Percentiles rank a stretch among this genome's conserved stretches.
These are phyloP conservation scores for Plasmodium ovale DNA, from an alignment of 169 alveolate genomes.

Conservation along the genomic window DNA sequence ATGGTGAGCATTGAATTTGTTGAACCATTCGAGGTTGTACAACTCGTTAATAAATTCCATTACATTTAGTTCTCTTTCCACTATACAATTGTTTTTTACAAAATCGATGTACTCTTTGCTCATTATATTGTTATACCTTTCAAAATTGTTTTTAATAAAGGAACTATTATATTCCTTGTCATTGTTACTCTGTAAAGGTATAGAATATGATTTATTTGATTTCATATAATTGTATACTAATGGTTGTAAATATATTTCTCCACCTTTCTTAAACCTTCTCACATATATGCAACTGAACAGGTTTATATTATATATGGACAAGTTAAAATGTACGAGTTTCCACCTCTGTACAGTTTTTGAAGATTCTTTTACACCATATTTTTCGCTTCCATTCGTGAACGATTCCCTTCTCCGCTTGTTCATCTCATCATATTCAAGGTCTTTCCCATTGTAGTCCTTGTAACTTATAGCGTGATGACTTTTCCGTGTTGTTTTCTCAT, in stretches of 20 bases:
- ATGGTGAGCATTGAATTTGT: slow-evolving; percentile 68
- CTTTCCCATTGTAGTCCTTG: not conserved
- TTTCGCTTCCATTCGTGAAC: not conserved
- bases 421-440: no score
- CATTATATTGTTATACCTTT: slow-evolving; percentile 6
- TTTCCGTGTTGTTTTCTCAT: not conserved
- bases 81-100: slow-evolving; percentile 11
- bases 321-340: slow-evolving; percentile 26
- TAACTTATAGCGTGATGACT: no score
- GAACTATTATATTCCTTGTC: slow-evolving; percentile 10
- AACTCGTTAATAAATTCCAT: slow-evolving; percentile 42
- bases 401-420: not conserved
- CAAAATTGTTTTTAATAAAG: slow-evolving; percentile 4
- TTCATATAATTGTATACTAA: slow-evolving; percentile 55
- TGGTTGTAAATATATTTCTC: slow-evolving; percentile 39
- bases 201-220: slow-evolving; percentile 7
- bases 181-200: not conserved
- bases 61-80: slow-evolving; percentile 45
- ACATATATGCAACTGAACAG: slow-evolving; percentile 63
- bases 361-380: not conserved
- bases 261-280: slow-evolving; percentile 27
- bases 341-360: slow-evolving; percentile 13
- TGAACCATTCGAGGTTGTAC: slow-evolving; percentile 70
- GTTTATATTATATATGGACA: slow-evolving; percentile 61
- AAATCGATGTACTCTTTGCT: slow-evolving; percentile 11